Base-by-base conservation (phyloP, 2,329 filamentous ascomycete genomes). In the Phialophora expanda region DNA sequence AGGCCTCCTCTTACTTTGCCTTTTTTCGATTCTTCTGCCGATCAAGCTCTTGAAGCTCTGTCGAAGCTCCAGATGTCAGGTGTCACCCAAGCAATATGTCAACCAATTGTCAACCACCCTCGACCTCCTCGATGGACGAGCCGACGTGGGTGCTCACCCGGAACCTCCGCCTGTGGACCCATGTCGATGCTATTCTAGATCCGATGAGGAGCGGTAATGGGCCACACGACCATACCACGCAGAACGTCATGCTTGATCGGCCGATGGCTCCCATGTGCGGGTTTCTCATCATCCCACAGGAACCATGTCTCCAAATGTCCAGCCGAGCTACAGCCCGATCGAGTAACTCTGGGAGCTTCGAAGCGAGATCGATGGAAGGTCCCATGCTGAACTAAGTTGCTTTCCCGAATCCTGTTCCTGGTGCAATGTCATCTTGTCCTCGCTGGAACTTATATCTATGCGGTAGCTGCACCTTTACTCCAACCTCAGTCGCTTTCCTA, bases 381-480 rank as follows among this genome's bases (percentile, higher is more conserved):
- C n/a, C n/a, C 20, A 53, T 14, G 20, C 50, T 11, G 17, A 48
- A 53, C 50, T 22, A 28, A 38, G 20, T 38, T 56, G n/a, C 30
- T 41, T 32, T 56, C 11, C 54, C 32, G 54, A 56, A 17, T 12
- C n/a, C 17, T 53, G 44, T 46, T 61, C 46, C 44, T 61, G 26
- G 28, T 51, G 41, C 30, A 38, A 61, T 34, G 48, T 32, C 46
- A 50, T 54, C 34, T 7, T 34, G 34, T 26, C 44, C n/a, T 50
- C 50, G 48, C 50, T 53, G 17, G 34, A 46, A 32, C 26, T 41
- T 34, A 64, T 67, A 67, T 64, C 22, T 67, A 61, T 56, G 32
- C 22, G 48, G 28, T 46, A 58, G 65, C 61, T 64, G 61, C 65
- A 61, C 50, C 61, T 59, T 56, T 64, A 58, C 51, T 64, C 30